Evolutionary conservation across 169 alveolate genomes (phyloP).

Genomic region (Plasmodium chabaudi): DNA sequence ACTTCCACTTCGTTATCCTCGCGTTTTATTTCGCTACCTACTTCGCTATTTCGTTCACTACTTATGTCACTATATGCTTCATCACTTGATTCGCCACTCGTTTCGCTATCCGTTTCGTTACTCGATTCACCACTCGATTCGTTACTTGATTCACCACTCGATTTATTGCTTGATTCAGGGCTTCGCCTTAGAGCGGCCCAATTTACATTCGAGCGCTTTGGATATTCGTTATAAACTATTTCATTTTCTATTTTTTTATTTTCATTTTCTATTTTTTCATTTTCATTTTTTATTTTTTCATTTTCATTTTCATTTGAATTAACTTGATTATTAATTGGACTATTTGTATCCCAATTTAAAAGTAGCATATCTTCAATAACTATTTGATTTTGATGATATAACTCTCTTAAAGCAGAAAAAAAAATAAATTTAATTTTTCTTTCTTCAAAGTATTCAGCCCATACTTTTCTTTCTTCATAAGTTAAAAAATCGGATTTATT

Average conservation of each 20-base stretch:
- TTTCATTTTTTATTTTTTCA: too few species aligned
- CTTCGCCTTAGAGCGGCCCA: too few species aligned
- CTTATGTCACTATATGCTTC: constrained; percentile 28
- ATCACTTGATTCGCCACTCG: background rate
- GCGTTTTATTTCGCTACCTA: background rate
- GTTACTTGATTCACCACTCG: too few species aligned
- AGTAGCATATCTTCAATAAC: background rate
- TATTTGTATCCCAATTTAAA: too few species aligned
- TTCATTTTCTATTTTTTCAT: too few species aligned
- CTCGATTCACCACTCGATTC: too few species aligned
- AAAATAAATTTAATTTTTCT: constrained; percentile 90
- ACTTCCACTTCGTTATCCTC: constrained; percentile 12
- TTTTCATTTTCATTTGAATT: too few species aligned
- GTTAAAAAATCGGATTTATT: constrained; percentile 96
- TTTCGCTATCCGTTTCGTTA: background rate
- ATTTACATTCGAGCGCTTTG: too few species aligned
- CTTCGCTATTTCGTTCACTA: constrained; percentile 21
- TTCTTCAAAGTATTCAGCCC: constrained; percentile 93
- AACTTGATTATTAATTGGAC: too few species aligned
- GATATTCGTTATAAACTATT: too few species aligned
- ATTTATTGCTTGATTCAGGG: too few species aligned
- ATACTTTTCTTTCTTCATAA: constrained; percentile 91
- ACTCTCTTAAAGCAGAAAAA: constrained; percentile 91
- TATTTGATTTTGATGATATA: constrained; percentile 50
- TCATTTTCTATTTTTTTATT: too few species aligned